A percentile compares a stretch with the other conserved stretches of the same genome.
Evolutionary conservation across 306 rosid species (phyloP).

Genomic region (Potentilla sterilis): DNA sequence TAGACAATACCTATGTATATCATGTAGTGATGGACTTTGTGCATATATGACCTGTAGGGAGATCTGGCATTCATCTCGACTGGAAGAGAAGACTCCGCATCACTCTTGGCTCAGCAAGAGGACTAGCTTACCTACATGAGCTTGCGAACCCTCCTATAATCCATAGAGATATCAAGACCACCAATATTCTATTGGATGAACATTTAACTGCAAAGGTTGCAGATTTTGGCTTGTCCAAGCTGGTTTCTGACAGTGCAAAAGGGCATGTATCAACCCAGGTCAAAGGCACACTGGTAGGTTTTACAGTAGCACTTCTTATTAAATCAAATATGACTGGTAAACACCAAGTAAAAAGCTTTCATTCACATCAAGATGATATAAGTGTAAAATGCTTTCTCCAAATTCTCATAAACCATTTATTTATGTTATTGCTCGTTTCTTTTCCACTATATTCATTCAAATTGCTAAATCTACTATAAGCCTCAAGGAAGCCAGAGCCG

Average conservation of each 20-base stretch:
- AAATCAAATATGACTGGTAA: neutral
- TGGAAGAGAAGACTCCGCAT: slow-evolving; percentile 95
- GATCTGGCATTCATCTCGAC: slow-evolving; percentile 69
- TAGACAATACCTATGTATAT: neutral
- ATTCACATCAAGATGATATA: neutral
- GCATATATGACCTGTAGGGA: slow-evolving; percentile 50
- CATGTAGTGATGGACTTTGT: neutral
- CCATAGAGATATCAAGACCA: slow-evolving; percentile 86
- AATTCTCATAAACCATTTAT: neutral
- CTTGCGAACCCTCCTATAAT: slow-evolving; percentile 97
- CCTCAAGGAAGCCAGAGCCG: neutral
- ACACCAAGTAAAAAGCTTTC: neutral
- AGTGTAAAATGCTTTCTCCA: neutral
- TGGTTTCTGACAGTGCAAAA: slow-evolving; percentile 65
- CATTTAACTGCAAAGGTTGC: slow-evolving; percentile 86
- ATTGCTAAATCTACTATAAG: neutral
- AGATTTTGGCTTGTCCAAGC: slow-evolving; percentile 93
- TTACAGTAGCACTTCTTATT: neutral
- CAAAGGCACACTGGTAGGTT: slow-evolving; percentile 86
- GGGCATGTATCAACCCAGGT: slow-evolving; percentile 95
- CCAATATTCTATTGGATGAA: slow-evolving; percentile 80
- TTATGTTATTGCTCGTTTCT: neutral
- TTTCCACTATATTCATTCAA: neutral
- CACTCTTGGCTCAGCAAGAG: slow-evolving; percentile 95
- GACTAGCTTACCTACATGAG: slow-evolving; percentile 90